Percentiles rank a stretch among this genome's conserved stretches.
Evolutionary conservation across 1,139 yeast species (phyloP).

Genomic region (Lodderomyces beijingensis): DNA sequence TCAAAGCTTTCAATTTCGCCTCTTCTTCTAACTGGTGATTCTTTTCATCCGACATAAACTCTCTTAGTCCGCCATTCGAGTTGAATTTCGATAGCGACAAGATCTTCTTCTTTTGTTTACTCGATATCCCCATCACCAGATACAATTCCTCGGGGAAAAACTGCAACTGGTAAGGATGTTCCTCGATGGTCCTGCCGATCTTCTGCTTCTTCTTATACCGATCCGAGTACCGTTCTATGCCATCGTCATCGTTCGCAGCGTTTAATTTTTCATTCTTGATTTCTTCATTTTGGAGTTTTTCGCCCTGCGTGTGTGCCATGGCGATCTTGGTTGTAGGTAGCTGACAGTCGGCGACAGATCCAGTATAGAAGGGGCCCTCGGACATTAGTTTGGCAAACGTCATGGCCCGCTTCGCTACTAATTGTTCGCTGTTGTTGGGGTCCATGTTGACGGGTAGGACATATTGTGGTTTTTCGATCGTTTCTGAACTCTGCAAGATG

Average conservation of each 20-base stretch:
- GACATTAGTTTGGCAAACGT: conserved; percentile 53
- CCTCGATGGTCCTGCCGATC: conserved; percentile 74
- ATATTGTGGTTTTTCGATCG: conserved; percentile 34
- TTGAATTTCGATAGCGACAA: conserved; percentile 48
- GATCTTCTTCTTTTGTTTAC: conserved; percentile 49
- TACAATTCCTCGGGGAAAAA: conserved; percentile 81
- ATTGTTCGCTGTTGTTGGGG: conserved; percentile 50
- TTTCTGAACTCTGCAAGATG: conserved; percentile 31
- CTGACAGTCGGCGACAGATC: conserved; percentile 28
- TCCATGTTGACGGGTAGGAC: conserved; percentile 68
- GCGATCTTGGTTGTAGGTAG: conserved; percentile 1
- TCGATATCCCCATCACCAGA: conserved; percentile 65
- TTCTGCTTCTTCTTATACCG: conserved; percentile 66
- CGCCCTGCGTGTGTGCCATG: not conserved
- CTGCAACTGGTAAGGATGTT: conserved; percentile 70
- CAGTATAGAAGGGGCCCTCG: conserved; percentile 79
- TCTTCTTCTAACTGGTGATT: conserved; percentile 18
- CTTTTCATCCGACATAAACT: conserved; percentile 23
- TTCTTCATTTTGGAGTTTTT: conserved; percentile 1
- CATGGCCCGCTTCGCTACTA: conserved; percentile 61
- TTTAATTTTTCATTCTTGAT: conserved; percentile 14
- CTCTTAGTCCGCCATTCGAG: conserved; percentile 43
- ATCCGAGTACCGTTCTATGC: conserved; percentile 72
- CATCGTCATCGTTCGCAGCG: conserved; percentile 44
- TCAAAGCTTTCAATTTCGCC: conserved; percentile 38